Base-by-base conservation (phyloP, 176 grass and related monocot genomes). In the Pontederia crassipes region DNA sequence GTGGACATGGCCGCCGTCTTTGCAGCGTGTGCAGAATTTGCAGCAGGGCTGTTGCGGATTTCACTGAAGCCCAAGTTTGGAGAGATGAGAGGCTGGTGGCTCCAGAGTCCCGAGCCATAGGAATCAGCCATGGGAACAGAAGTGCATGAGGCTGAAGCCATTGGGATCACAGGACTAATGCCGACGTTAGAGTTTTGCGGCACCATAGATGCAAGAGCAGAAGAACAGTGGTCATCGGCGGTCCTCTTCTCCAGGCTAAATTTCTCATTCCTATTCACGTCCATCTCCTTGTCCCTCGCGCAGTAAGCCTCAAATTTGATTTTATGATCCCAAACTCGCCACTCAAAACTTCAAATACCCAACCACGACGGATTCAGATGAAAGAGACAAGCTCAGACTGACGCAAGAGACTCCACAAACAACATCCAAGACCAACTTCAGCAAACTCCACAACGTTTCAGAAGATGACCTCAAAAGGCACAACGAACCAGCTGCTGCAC, bases 211-310 rank as follows among this genome's bases (percentile, higher is more conserved):
- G n/a, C 52, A 59, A 27, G 14, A 59, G 26, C 12, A 28, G 12
- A 11, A 28, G 6, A 28, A 27, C 26, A 13, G 17, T 12, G 14
- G 47, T 16, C 47, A 61, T 72, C 57, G 28, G 48, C 28, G 9
- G n/a, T 4, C 6, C 57, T 61, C 45, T 61, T 61, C 67, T 70
- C 67, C 57, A 61, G 17, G 26, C 10, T 46, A 52, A 14, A 52
- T 9, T 52, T 50, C 48, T 60, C 27, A 11, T 53, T 57, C 24
- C 13, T 17, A 46, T 17, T 60, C 45, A 32, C 32, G 2, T 72
- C 57, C 57, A 52, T 72, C 56, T 72, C 27, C 6, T 40, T 51
- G 12, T 35, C 57, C 9, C 59, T 17, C 8, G 6, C 32, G 6
- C 4, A 40, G 32, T 7, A 28, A 65, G 27, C 62, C 47, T 65